Conservation (phyloP, 1,284 basidiomycete species). For the Malassezia dermatis region DNA sequence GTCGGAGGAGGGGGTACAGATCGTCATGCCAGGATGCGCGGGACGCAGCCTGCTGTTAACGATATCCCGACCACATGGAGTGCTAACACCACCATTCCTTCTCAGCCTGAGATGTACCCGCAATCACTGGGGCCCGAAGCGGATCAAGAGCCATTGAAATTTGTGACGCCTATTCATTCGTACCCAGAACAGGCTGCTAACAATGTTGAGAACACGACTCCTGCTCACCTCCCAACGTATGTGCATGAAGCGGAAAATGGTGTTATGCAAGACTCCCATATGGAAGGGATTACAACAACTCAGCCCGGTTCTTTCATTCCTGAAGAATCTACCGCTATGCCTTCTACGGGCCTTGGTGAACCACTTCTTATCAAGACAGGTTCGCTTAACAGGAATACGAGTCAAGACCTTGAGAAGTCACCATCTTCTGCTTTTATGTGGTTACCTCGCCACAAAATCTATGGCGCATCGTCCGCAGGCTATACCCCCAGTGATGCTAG, state of each 20-base stretch:
- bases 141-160: background rate
- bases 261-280: background rate
- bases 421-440: constrained; percentile 15
- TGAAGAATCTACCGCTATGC: background rate
- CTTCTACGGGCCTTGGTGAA: background rate
- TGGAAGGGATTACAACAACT: background rate
- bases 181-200: background rate
- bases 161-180: background rate
- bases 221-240: background rate
- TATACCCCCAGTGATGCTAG: background rate
- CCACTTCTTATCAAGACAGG: background rate
- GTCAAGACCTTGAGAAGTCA: background rate
- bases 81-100: background rate
- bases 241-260: background rate
- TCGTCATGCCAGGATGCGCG: constrained; percentile 5
- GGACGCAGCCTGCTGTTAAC: background rate
- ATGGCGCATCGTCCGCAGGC: background rate
- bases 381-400: background rate
- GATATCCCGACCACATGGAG: background rate
- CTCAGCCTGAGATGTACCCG: background rate
- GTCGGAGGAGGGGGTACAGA: constrained; percentile 16
- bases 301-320: background rate
- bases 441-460: constrained; percentile 1
- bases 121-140: background rate
- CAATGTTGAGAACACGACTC: background rate